Evolutionary conservation across 148 eudicot genomes (phyloP).

Genomic region (Limonium bicolor): DNA sequence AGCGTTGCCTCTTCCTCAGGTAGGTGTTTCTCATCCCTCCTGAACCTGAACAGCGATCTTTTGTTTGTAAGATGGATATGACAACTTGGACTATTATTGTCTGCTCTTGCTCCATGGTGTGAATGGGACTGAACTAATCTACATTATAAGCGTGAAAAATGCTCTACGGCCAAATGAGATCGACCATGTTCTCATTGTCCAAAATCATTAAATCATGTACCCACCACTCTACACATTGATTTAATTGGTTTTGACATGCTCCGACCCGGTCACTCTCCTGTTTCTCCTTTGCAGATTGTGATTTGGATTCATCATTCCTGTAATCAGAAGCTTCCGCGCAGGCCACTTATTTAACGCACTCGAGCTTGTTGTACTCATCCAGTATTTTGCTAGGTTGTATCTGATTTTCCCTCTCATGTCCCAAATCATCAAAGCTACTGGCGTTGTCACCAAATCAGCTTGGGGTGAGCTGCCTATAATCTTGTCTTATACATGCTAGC

Average conservation of each 20-base stretch:
- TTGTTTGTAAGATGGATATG: not conserved
- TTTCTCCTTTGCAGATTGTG: constrained; percentile 32
- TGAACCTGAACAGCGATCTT: not conserved
- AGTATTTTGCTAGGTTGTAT: constrained; percentile 29
- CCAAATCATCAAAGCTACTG: constrained; percentile 39
- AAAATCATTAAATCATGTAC: not conserved
- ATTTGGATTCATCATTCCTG: constrained; percentile 64
- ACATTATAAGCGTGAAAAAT: not conserved
- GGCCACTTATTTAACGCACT: constrained; percentile 35
- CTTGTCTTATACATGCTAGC: constrained; percentile 41
- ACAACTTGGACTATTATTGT: constrained; percentile 9
- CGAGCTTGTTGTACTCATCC: constrained; percentile 28
- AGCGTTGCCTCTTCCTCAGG: constrained; percentile 56
- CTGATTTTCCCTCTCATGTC: constrained; percentile 36
- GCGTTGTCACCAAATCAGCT: constrained; percentile 41
- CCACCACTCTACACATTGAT: not conserved
- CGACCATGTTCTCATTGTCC: not conserved
- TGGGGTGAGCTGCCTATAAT: constrained; percentile 57
- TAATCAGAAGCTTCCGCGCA: constrained; percentile 28
- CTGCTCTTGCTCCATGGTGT: not conserved
- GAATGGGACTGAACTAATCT: not conserved
- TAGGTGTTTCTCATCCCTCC: not conserved
- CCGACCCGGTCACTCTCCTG: not conserved
- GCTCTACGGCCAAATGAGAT: not conserved
- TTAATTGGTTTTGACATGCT: not conserved